Evolutionary conservation across 2,329 filamentous ascomycete genomes (phyloP), one percentile per base, ranked within the genome.

Genomic region (Penicillium fuscoglaucum): DNA sequence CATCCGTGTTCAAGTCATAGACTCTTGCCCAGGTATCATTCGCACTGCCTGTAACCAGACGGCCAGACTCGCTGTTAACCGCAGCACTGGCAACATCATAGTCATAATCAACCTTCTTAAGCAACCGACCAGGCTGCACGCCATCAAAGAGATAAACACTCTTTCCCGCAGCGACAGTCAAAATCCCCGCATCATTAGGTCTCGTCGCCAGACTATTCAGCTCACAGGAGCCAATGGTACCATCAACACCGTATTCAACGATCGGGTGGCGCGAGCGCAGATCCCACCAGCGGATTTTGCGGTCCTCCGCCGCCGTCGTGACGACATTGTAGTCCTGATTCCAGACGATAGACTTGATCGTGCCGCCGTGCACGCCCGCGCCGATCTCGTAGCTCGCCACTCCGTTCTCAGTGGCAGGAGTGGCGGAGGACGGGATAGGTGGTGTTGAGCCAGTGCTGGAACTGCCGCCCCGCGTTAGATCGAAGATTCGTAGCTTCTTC

Each of bases 311-410:
- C 2, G 93, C 93, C 0, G 95, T 99, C 51, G 96, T 90, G 57
- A 99, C 81, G 62, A 93, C 87, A 69, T 95, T 96, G 51, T 90
- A 89, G 69, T 96, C 90, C 59, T 87, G 85, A 52, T 91, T 91
- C 95, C 95, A 99, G 61, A 96, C 90, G 61, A 99, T 96, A 58
- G 91, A 93, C 76, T 97, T 98, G 82, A 99, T 98, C 33, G 90
- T 90, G 47, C 90, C 90, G 17, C 84, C 87, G 74, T 99, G 95
- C 13, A 90, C 83, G 37, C 90, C 91, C 7, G 88, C 83, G 21
- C 92, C 95, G 66, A 99, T 93, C 74, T 98, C 95, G 70, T 93
- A 95, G 61, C 88, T 85, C 1, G 87, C 84, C 1, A 87, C 81
- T 6, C 83, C 37, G 72, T 70, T 58, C 29, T 48, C 72, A 54